Evolutionary conservation across 208 protist species (phyloP), one percentile per base, ranked within the genome.

Genomic region (Endotrypanum monterogeii): DNA sequence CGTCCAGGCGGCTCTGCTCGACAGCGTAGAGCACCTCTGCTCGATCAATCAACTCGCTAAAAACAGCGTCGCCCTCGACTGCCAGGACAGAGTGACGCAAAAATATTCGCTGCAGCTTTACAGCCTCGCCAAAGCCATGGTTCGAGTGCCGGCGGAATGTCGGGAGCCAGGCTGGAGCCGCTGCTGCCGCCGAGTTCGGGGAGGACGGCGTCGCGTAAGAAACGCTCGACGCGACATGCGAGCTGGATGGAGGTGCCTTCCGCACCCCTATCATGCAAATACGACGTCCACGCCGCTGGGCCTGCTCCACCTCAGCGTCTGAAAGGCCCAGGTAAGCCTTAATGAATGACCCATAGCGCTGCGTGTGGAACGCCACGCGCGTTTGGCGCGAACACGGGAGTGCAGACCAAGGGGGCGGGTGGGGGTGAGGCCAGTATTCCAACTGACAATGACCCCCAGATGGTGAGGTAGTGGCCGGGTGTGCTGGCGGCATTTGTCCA

Each of bases 31-130:
- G 52, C 66, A 58, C 52, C 74, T 86, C 79, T 35, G 89, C 83
- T 39, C 85, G 80, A 35, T 78, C 74, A 25, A 92, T 86, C 55
- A 96, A 67, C 60, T 84, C 81, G 41, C 72, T 70, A 79, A 96
- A 96, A n/a, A 89, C 77, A 0, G 83, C 87, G 55, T 96, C 91
- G 18, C 91, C 91, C 61, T 96, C 91, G n/a, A 96, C 89, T 30
- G 91, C 87, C 14, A 96, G 71, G 30, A 94, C 88, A 35, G 89
- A 88, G 73, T 96, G 91, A 12, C 89, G 87, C 41, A 88, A 68
- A 75, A 94, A 91, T 18, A 67, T 46, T 5, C 85, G 78, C 35
- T 75, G 75, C 30, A 83, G 77, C 14, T 75, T 74, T 67, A 93
- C 83, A 5, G 75, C 54, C 9, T 79, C 28, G 66, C 52, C 39